Conservation (phyloP, 1,284 basidiomycete genomes). For the Cutaneotrichosporon sp. region DNA sequence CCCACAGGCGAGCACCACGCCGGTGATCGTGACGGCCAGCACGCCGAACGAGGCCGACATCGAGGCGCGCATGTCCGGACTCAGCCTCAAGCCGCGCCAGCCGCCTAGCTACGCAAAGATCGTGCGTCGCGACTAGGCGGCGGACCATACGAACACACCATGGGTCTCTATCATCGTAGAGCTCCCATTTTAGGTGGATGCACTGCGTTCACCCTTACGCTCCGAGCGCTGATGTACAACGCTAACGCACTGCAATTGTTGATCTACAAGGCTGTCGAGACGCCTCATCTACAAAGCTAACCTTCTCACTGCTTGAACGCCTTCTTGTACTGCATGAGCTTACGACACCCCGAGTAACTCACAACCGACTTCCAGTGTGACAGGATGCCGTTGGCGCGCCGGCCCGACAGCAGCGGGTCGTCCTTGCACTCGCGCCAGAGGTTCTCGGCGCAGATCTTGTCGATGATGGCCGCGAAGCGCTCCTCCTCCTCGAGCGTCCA, state of each 20-base stretch:
- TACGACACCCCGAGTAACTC: not conserved
- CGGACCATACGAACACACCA: not conserved
- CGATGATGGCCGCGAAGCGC: not conserved
- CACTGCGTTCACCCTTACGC: not conserved
- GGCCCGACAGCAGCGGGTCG: not conserved
- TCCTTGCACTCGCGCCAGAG: slow-evolving; percentile 6
- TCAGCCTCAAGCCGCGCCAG: slow-evolving; percentile 30
- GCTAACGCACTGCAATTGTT: too few relatives aligned
- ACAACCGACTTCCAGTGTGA: slow-evolving; percentile 4
- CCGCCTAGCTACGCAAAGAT: slow-evolving; percentile 48
- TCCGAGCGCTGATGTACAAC: too few relatives aligned
- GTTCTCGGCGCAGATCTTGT: slow-evolving; percentile 4
- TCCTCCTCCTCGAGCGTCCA: not conserved
- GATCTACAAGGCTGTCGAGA: too few relatives aligned
- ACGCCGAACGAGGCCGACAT: slow-evolving; percentile 31
- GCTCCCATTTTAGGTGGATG: slow-evolving; percentile 1
- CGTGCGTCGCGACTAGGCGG: slow-evolving; percentile 40
- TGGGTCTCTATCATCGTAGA: not conserved
- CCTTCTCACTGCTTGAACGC: not conserved
- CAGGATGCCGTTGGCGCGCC: not conserved
- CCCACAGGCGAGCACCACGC: not conserved
- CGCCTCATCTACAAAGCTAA: not conserved
- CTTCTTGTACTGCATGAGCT: slow-evolving; percentile 8
- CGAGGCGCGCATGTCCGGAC: slow-evolving; percentile 42
- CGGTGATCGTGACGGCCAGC: not conserved